Base-by-base conservation (phyloP, 2,329 filamentous ascomycete genomes). In the Dactylonectria macrodidyma region DNA sequence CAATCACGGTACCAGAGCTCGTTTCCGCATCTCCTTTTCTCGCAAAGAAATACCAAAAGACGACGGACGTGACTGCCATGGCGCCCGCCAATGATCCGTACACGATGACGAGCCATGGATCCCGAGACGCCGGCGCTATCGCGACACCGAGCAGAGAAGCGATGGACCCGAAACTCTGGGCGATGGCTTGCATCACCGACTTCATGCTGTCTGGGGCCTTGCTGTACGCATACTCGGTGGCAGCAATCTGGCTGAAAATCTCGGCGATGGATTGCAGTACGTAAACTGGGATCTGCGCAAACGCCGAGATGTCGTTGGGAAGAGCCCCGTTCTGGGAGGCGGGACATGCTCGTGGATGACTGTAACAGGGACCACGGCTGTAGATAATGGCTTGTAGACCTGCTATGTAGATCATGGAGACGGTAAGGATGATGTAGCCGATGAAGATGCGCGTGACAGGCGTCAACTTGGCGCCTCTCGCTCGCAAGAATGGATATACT, bases 381-480 rank as follows among this genome's bases (percentile, higher is more conserved):
- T 48, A 48, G 46, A 48, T 48, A 22, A 48, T 48, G 46, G 46
- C 46, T 48, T 48, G 46, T 24, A 48, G 46, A 22, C 46, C 46
- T 48, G 46, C 46, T 48, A 48, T 48, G 46, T 48, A 48, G 46
- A 48, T 24, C 46, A 48, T 26, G 46, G 46, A 48, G 46, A 48
- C 46, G 46, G 46, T 48, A 26, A 47, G 46, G 46, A 48, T 48
- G 19, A 48, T 24, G 46, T 48, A 48, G 46, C 46, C 46, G 46
- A 48, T 48, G 46, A 48, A 24, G 19, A 48, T 48, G 12, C 46
- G 46, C 46, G 46, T 48, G 46, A 48, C 46, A 24, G 46, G 46
- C 19, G 46, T 48, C 19, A 48, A 22, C 46, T 48, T 48, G 46
- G 46, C 46, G 46, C 46, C 46, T 48, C 46, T 22, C 19, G 46